phyloP scores from a whole-genome alignment of 2,329 filamentous ascomycete genomes.

The Penicillium sp. region DNA sequence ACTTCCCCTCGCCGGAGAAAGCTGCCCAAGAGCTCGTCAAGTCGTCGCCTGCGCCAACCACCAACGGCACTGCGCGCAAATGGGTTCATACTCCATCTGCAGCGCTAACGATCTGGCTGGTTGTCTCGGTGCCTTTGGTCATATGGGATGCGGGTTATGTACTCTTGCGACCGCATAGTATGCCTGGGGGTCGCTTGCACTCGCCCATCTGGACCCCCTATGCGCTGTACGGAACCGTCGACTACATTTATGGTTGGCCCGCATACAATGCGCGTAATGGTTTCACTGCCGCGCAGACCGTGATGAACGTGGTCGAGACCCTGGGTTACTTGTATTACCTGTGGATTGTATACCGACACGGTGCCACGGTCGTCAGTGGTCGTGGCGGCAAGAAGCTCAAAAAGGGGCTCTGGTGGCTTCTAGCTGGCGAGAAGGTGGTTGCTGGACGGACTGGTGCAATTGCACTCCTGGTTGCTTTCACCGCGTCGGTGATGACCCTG shows the following conservation, averaged over 20 bases:
- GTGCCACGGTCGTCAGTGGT: constrained; percentile 40
- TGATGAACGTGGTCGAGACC: constrained; percentile 73
- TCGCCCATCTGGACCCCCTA: constrained; percentile 77
- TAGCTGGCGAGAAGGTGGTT: constrained; percentile 59
- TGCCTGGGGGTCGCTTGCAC: constrained; percentile 77
- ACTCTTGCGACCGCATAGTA: constrained; percentile 77
- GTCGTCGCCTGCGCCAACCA: constrained; percentile 36
- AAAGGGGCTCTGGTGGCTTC: constrained; percentile 50
- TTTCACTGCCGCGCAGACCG: constrained; percentile 77
- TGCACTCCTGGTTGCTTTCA: constrained; percentile 65
- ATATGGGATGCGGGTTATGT: constrained; percentile 83
- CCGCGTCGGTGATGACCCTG: constrained; percentile 66
- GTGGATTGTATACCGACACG: constrained; percentile 56
- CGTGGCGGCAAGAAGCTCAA: constrained; percentile 36
- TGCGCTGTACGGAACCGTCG: constrained; percentile 77
- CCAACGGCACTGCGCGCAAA: constrained; percentile 33
- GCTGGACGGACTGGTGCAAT: constrained; percentile 59
- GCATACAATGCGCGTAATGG: constrained; percentile 71
- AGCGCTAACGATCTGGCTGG: constrained; percentile 71
- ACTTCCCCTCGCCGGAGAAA: constrained; percentile 51
- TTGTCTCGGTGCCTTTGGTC: constrained; percentile 76
- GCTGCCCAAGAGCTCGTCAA: constrained; percentile 33
- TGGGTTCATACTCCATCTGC: constrained; percentile 67
- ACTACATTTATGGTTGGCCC: constrained; percentile 81
- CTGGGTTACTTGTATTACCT: constrained; percentile 69